A percentile compares a stretch with the other conserved stretches of the same genome.
Conservation (phyloP, 805 yeast species). For the Candida odintsovae region DNA sequence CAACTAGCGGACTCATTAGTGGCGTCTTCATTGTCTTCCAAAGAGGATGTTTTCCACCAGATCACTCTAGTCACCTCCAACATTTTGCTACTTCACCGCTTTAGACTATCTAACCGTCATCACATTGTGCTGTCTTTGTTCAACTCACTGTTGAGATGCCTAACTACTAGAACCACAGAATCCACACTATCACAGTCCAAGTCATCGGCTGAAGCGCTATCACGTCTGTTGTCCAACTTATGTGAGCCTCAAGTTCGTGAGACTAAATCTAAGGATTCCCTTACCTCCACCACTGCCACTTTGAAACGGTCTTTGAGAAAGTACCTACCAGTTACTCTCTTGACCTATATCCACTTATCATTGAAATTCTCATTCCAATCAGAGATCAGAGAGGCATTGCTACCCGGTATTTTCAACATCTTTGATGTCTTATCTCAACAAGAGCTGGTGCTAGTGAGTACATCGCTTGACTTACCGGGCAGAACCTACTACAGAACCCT, state of each 20-base stretch:
- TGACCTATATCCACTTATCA: slow-evolving; percentile 51
- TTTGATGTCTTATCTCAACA: slow-evolving; percentile 64
- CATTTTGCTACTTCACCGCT: slow-evolving; percentile 62
- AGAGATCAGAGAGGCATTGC: slow-evolving; percentile 41
- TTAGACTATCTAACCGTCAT: slow-evolving; percentile 63
- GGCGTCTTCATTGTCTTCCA: neutral
- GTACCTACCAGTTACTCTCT: slow-evolving; percentile 52
- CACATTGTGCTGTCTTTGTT: slow-evolving; percentile 54
- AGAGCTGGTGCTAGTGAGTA: slow-evolving; percentile 59
- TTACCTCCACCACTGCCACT: slow-evolving; percentile 50
- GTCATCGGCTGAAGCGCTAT: slow-evolving; percentile 40
- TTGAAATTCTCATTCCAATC: slow-evolving; percentile 44
- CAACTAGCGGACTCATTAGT: slow-evolving; percentile 15
- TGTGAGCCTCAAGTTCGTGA: slow-evolving; percentile 60
- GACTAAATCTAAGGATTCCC: slow-evolving; percentile 26
- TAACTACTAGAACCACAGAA: slow-evolving; percentile 26
- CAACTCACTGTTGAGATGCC: slow-evolving; percentile 42
- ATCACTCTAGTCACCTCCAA: slow-evolving; percentile 51
- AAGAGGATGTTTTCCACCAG: slow-evolving; percentile 18
- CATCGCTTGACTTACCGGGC: slow-evolving; percentile 64
- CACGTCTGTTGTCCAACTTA: slow-evolving; percentile 58
- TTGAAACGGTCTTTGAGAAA: slow-evolving; percentile 59
- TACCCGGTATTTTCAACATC: slow-evolving; percentile 52
- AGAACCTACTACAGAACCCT: slow-evolving; percentile 60
- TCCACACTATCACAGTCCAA: slow-evolving; percentile 16